Evolutionary conservation across 1,139 yeast species (phyloP).

Genomic region (Scheffersomyces segobiensis): DNA sequence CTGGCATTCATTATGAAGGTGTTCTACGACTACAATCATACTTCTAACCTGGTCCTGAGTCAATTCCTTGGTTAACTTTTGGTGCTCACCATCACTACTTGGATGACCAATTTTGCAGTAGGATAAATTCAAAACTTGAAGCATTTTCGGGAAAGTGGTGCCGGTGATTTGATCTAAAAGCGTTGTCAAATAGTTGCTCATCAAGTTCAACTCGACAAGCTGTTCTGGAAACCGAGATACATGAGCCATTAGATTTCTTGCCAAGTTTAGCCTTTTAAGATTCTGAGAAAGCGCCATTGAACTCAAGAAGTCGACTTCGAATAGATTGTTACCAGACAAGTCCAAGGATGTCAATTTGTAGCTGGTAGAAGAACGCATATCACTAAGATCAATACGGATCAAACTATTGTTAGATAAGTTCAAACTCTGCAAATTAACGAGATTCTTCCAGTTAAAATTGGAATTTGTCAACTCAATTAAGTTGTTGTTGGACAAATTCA

Average conservation of each 20-base stretch:
- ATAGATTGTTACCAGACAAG: constrained; percentile 23
- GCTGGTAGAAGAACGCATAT: not conserved
- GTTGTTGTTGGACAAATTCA: constrained; percentile 26
- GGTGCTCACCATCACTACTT: not conserved
- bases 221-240: constrained; percentile 14
- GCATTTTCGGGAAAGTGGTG: constrained; percentile 12
- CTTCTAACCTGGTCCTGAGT: not conserved
- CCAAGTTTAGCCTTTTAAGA: constrained; percentile 19
- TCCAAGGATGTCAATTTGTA: constrained; percentile 8
- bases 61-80: not conserved
- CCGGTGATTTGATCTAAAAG: constrained; percentile 8
- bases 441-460: constrained; percentile 9
- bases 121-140: constrained; percentile 16
- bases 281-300: constrained; percentile 9
- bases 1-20: not conserved
- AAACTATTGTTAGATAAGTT: constrained; percentile 27
- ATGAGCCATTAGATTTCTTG: constrained; percentile 22
- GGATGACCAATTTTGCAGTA: constrained; percentile 12
- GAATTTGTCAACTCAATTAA: constrained; percentile 13
- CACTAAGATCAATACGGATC: constrained; percentile 5
- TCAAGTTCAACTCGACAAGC: constrained; percentile 15
- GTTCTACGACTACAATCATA: not conserved
- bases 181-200: constrained; percentile 20
- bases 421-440: constrained; percentile 14
- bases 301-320: constrained; percentile 7